Evolutionary conservation across 495 filamentous ascomycete genomes (phyloP).

Genomic region (Penicillium simplicissimum): DNA sequence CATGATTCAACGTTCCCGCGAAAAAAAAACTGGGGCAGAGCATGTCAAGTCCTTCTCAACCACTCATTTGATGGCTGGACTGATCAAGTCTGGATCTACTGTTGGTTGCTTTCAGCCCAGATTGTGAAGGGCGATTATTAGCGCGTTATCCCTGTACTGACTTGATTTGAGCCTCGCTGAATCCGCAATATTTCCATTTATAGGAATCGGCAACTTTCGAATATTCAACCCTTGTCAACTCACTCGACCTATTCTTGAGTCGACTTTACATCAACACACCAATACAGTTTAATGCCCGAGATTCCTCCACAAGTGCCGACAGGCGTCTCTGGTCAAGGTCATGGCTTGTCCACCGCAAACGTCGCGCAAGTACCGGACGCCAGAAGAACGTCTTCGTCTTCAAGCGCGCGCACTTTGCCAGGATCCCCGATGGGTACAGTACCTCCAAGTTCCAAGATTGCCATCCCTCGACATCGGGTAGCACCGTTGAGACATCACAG

Average conservation of each 20-base stretch:
- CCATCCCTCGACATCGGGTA: conserved; percentile 13
- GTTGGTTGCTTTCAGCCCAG: neutral
- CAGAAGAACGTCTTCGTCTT: neutral
- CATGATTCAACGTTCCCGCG: neutral
- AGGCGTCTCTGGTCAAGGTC: neutral
- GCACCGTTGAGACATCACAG: neutral
- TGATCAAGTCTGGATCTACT: neutral
- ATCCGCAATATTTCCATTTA: neutral
- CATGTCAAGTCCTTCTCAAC: neutral
- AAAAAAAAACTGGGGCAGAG: neutral
- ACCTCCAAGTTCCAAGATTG: conserved; percentile 10
- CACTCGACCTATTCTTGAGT: neutral
- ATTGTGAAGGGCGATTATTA: neutral
- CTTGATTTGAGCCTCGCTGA: too few relatives aligned
- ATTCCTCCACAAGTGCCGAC: neutral
- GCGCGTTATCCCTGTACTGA: neutral
- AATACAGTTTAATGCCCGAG: neutral
- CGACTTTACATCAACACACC: neutral
- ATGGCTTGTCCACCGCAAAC: neutral
- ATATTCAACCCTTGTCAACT: neutral
- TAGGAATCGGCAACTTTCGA: neutral
- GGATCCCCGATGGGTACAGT: neutral
- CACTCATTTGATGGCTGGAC: neutral
- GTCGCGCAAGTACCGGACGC: neutral
- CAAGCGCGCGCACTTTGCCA: neutral